Base-by-base conservation (phyloP, 2,329 filamentous ascomycete species). In the Samsoniella hepiali region DNA sequence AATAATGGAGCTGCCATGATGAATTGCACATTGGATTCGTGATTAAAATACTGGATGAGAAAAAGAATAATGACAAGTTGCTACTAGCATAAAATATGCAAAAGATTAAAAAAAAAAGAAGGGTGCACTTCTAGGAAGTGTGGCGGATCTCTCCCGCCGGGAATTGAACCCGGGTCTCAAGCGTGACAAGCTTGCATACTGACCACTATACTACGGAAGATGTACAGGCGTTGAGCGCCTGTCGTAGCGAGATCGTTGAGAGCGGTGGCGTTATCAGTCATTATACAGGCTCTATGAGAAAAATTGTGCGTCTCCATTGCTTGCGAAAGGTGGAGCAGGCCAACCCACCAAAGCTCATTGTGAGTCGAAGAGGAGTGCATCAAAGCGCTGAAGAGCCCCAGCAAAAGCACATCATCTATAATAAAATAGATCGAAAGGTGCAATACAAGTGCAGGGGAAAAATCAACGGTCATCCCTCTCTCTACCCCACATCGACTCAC, bases 131-230 rank as follows among this genome's bases (percentile, higher is more conserved):
- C 60, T 62, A n/a, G 5, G 57, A 62, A 34, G 42, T 27, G 57
- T 63, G 64, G 64, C 64, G 64, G 64, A 63, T 64, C 65, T 67
- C 65, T 67, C 65, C 65, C 65, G 65, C 65, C 65, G 65, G 65
- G 65, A 67, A 67, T 67, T 67, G 65, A 67, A 67, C 65, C 65
- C 65, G 65, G 65, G 65, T 67, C 65, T 67, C 65, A 62, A 67
- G 65, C 65, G 65, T 67, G 65, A 67, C 65, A 67, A 67, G 65
- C 65, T 67, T 62, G 65, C 65, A 67, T 67, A 67, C 65, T 67
- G 65, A 67, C 65, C 65, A 67, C 65, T 67, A 67, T 67, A 67
- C 65, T 67, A 67, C 65, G 65, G 65, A 67, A 67, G 65, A 67
- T 60, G 45, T 50, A 50, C 63, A 56, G 58, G 40, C 51, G 62